phyloP scores from a whole-genome alignment of 257 asterid species.

The Primulina huaijiensis region DNA sequence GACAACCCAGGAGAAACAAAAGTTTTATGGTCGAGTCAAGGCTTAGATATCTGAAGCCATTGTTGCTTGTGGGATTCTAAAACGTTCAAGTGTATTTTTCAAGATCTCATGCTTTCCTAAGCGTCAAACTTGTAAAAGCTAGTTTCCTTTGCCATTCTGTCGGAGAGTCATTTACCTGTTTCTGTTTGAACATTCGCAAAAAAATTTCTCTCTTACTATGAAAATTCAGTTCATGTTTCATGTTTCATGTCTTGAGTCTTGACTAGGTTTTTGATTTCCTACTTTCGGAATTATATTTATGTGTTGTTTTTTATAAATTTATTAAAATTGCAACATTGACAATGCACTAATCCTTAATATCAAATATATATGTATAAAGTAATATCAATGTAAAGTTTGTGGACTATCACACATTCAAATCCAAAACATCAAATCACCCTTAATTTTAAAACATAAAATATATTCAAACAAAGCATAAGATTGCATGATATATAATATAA shows the following conservation, averaged over 20 bases:
- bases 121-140: not conserved
- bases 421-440: no score
- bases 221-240: not conserved
- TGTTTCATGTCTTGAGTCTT: no score
- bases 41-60: slow-evolving; percentile 23
- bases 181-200: not conserved
- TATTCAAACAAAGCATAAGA: no score
- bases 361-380: no score
- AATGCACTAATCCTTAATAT: not conserved
- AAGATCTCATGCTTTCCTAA: not conserved
- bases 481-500: no score
- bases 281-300: slow-evolving; percentile 9
- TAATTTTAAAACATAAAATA: no score
- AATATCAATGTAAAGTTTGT: no score
- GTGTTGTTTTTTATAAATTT: not conserved
- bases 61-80: slow-evolving; percentile 24
- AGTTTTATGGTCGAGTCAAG: slow-evolving; percentile 47
- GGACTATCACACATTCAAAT: no score
- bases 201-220: not conserved
- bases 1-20: slow-evolving; percentile 62
- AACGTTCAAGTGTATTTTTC: not conserved
- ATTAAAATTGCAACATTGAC: no score
- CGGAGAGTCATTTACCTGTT: not conserved
- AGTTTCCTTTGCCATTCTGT: not conserved
- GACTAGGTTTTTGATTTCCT: not conserved